These are phyloP conservation scores for Vigna radiata DNA, from an alignment of 306 rosid species.

Conservation along the genomic window DNA sequence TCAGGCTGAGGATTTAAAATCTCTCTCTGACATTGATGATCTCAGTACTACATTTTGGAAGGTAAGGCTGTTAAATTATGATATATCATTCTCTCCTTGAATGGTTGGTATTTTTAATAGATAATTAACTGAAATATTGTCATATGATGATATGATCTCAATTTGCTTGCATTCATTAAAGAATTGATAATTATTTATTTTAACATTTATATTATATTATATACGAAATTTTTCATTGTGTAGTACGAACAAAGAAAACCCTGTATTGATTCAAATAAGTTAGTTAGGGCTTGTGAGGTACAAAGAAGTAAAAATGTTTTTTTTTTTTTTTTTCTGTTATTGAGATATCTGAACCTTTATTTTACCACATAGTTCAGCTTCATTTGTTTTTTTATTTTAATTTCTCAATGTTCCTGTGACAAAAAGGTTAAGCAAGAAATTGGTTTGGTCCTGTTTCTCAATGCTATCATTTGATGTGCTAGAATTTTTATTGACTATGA, in stretches of 20 bases:
- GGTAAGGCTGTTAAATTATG: constrained; percentile 42
- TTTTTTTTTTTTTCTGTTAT: not conserved
- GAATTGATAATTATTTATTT: not conserved
- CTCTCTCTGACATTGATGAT: constrained; percentile 58
- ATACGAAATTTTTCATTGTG: not conserved
- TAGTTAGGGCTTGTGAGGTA: not conserved
- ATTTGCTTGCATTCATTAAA: constrained; percentile 22
- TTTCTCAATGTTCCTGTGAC: not conserved
- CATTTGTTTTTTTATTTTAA: not conserved
- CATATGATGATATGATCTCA: constrained; percentile 14
- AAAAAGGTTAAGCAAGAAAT: not conserved
- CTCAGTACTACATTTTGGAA: constrained; percentile 54
- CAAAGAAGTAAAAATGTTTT: not conserved
- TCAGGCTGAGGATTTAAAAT: constrained; percentile 55
- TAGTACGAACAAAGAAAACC: constrained; percentile 10
- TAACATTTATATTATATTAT: not conserved
- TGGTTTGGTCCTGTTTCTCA: constrained; percentile 1
- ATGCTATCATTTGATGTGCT: not conserved
- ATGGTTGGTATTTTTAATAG: constrained; percentile 30
- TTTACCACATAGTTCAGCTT: not conserved
- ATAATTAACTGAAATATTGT: constrained; percentile 16
- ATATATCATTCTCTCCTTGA: constrained; percentile 14
- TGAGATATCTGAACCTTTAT: not conserved
- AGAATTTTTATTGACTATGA: not conserved
- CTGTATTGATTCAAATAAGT: not conserved